Percentiles rank a stretch among this genome's conserved stretches.
Conservation (phyloP, 73 alveolate genomes). For the Tetrahymena elliotti region DNA sequence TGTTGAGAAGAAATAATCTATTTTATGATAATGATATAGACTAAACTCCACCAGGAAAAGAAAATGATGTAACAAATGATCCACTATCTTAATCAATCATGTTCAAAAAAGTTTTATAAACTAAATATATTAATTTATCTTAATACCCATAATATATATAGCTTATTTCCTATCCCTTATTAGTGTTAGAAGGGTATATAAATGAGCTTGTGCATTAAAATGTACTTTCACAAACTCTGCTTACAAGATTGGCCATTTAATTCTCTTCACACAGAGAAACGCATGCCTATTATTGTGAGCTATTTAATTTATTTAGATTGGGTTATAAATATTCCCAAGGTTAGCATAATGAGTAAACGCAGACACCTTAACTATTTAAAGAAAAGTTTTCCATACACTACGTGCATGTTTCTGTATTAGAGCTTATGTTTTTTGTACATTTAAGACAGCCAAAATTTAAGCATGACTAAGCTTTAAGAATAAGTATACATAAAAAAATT, state of each 20-base stretch:
- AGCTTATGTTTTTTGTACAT: background rate
- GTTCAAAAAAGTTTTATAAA: background rate
- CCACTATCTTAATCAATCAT: background rate
- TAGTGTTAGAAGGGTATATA: background rate
- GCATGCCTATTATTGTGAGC: background rate
- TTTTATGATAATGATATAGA: background rate
- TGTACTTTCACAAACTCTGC: background rate
- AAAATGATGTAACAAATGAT: background rate
- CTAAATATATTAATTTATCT: background rate
- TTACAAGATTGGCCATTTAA: background rate
- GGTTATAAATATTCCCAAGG: background rate
- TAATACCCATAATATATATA: background rate
- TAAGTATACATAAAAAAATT: background rate
- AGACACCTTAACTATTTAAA: background rate
- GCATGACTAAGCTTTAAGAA: background rate
- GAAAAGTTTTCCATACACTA: background rate
- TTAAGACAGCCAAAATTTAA: background rate
- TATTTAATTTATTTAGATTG: background rate
- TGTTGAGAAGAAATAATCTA: background rate
- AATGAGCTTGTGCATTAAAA: background rate
- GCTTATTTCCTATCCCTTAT: background rate
- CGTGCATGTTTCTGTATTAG: background rate
- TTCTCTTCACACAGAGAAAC: background rate
- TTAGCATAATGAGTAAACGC: background rate
- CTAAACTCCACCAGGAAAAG: background rate